Base-by-base conservation (phyloP, 176 grass and related monocot genomes). In the Hyparrhenia diplandra region DNA sequence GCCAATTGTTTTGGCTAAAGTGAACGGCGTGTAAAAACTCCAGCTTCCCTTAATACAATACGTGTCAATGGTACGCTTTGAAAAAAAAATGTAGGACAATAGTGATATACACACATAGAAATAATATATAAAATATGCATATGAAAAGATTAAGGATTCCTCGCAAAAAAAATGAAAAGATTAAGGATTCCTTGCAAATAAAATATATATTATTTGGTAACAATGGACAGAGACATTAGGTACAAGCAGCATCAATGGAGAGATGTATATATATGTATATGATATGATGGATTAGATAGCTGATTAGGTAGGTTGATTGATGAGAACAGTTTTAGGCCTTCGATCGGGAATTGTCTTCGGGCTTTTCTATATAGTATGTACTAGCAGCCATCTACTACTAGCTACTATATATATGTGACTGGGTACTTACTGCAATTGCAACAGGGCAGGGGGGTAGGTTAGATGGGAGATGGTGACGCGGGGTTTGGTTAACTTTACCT, bases 301-400 rank as follows among this genome's bases (percentile, higher is more conserved):
- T 73, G 32, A 84, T 47, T 76, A 89, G 75, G 51, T 72, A 30
- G 76, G 82, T 89, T 25, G 79, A 20, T 55, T 55, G 52, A 57
- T 24, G 71, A 83, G 83, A 82, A 85, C 77, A 77, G 77, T 85
- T 71, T 85, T 64, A 24, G 55, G 64, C 39, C 18, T 24, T 3
- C 36, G 6, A 7, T 51, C 41, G 52, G 18, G 20, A 84, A 77
- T 30, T 20, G 68, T 74, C 30, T 58, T 75, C 45, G 25, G 69
- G 20, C 74, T 83, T 71, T 24, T 52, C 49, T 52, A 52, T 21
- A 52, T 52, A 24, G n/a, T n/a, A n/a, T n/a, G 5, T 43, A 46
- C 34, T 8, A 16, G 29, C 18, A 57, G 18, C 51, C 31, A 52
- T 18, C 25, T 63, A 52, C 69, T 70, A 4, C 64, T 28, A 8